Evolutionary conservation across 305 asterid species (phyloP).

Genomic region (Fraxinus floribunda): DNA sequence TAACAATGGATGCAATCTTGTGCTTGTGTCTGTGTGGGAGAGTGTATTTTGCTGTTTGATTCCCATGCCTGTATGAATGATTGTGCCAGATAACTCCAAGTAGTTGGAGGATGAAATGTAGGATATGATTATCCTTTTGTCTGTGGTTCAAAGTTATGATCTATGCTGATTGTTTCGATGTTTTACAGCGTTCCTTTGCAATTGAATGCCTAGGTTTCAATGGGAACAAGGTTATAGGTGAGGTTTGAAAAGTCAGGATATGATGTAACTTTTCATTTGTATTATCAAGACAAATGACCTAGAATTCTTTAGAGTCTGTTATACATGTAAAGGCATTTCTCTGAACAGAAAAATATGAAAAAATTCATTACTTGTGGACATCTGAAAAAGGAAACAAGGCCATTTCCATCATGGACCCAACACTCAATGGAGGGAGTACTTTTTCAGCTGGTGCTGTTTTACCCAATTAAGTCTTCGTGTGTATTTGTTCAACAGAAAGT

Average conservation of each 20-base stretch:
- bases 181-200: not conserved
- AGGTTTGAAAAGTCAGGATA: not conserved
- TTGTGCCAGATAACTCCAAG: not conserved
- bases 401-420: not conserved
- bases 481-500: constrained; percentile 27
- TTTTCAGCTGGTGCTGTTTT: constrained; percentile 13
- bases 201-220: not conserved
- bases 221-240: not conserved
- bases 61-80: not conserved
- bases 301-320: not conserved
- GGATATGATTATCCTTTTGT: not conserved
- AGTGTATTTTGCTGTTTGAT: not conserved
- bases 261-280: not conserved
- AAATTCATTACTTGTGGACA: not conserved
- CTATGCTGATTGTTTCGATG: not conserved
- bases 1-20: not conserved
- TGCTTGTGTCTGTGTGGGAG: not conserved
- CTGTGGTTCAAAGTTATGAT: not conserved
- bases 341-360: not conserved
- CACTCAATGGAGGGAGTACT: not conserved
- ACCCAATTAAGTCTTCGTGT: constrained; percentile 16
- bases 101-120: not conserved
- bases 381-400: not conserved
- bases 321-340: not conserved
- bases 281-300: not conserved